phyloP scores from a whole-genome alignment of 2,329 filamentous ascomycete species.

The Calonectria crousiana region DNA sequence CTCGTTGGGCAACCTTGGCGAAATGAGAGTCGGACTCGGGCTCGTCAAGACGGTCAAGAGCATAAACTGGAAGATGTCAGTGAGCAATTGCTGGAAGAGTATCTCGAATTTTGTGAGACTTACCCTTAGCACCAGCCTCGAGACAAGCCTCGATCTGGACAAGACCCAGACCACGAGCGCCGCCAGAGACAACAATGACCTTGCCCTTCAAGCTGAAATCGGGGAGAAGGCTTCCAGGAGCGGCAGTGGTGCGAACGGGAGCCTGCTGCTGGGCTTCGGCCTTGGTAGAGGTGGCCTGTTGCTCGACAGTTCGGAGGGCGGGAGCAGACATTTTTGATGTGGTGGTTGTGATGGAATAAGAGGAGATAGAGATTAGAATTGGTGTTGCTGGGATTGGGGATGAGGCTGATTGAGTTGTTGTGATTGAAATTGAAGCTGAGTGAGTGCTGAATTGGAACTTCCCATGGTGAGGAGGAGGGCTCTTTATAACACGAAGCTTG shows the following conservation, averaged over 20 bases:
- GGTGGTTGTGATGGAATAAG: not conserved
- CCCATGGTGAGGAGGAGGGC: slow-evolving; percentile 13
- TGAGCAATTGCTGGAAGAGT: slow-evolving; percentile 20
- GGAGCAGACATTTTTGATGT: slow-evolving; percentile 16
- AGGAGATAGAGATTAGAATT: not conserved
- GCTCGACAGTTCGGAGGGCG: slow-evolving; percentile 20
- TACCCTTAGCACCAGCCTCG: slow-evolving; percentile 80
- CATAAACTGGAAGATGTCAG: slow-evolving; percentile 66
- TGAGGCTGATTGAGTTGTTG: slow-evolving; percentile 10
- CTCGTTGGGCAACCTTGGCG: slow-evolving; percentile 72
- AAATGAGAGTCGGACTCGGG: slow-evolving; percentile 67
- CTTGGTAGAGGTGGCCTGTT: slow-evolving; percentile 25
- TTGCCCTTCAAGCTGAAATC: slow-evolving; percentile 83
- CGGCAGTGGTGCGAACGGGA: slow-evolving; percentile 33
- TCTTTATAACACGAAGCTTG: slow-evolving; percentile 24
- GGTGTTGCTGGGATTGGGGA: not conserved
- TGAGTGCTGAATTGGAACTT: not conserved
- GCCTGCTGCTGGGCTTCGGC: slow-evolving; percentile 20
- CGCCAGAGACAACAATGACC: slow-evolving; percentile 82
- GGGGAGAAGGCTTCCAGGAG: slow-evolving; percentile 60
- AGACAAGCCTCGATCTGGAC: slow-evolving; percentile 83
- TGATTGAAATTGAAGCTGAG: slow-evolving; percentile 1
- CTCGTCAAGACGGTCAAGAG: slow-evolving; percentile 71
- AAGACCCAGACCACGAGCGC: slow-evolving; percentile 81
- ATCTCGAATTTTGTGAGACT: not conserved